Percentiles rank a stretch among this genome's conserved stretches.
Evolutionary conservation across 2,329 filamentous ascomycete genomes (phyloP).

Genomic region (Amylocarpus encephaloides): DNA sequence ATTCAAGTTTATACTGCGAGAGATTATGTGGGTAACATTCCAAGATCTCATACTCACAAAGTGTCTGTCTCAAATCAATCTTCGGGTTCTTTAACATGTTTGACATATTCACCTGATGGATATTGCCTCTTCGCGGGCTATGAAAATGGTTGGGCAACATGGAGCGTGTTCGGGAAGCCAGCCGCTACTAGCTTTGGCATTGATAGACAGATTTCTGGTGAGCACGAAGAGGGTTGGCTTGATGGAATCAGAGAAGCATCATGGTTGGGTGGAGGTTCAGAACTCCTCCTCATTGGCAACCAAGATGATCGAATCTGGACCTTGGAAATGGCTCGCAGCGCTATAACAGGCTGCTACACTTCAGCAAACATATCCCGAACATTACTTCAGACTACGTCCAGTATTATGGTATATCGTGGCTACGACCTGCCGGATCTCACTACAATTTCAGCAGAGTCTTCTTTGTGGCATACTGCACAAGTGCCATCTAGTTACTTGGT

Average conservation of each 20-base stretch:
- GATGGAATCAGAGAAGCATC: conserved; percentile 67
- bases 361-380: conserved; percentile 86
- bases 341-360: conserved; percentile 86
- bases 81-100: conserved; percentile 65
- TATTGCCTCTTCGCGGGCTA: conserved; percentile 95
- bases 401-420: conserved; percentile 86
- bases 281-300: conserved; percentile 69
- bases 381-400: conserved; percentile 79
- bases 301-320: conserved; percentile 75
- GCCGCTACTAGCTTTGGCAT: conserved; percentile 76
- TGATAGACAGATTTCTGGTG: conserved; percentile 55
- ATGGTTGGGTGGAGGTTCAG: conserved; percentile 84
- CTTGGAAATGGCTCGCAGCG: conserved; percentile 87
- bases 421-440: conserved; percentile 88
- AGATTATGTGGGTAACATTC: conserved; percentile 91
- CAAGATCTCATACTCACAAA: conserved; percentile 71
- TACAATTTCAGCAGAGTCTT: conserved; percentile 84
- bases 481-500: conserved; percentile 79
- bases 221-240: conserved; percentile 80
- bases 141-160: conserved; percentile 86
- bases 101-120: conserved; percentile 89
- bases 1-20: conserved; percentile 87
- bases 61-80: conserved; percentile 60
- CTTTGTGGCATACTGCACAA: conserved; percentile 89
- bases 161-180: conserved; percentile 94